These are phyloP conservation scores for Selaginella tamariscina DNA, from an alignment of 75 land plant genomes.

Conservation along the genomic window DNA sequence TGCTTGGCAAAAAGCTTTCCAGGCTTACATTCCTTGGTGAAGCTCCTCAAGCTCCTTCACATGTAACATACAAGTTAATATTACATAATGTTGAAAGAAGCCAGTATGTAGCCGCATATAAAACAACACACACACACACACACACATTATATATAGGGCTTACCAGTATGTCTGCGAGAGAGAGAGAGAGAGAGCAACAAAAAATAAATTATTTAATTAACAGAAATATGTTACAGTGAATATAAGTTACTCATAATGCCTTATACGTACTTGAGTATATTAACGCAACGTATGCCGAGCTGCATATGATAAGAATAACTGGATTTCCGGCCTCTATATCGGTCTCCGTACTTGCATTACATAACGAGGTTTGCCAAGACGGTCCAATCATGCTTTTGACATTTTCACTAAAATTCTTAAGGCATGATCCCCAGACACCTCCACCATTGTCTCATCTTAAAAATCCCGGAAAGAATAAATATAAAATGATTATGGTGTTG, in stretches of 20 bases:
- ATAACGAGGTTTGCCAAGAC: constrained; percentile 52
- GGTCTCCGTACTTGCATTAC: constrained; percentile 28
- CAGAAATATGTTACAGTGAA: neutral
- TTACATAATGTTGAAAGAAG: neutral
- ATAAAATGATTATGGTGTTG: neutral
- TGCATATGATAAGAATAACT: constrained; percentile 50
- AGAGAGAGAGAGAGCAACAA: no score
- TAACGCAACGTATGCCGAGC: constrained; percentile 75
- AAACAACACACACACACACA: no score
- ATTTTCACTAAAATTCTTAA: constrained; percentile 31
- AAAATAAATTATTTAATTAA: no score
- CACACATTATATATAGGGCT: no score
- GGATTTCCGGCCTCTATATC: constrained; percentile 45
- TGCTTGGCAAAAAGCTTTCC: constrained; percentile 92
- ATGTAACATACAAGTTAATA: neutral
- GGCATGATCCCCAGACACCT: constrained; percentile 16
- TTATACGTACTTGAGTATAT: constrained; percentile 54
- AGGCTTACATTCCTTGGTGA: constrained; percentile 64
- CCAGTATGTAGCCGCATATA: no score
- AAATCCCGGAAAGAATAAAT: neutral
- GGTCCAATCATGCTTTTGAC: constrained; percentile 42
- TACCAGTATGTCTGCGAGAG: no score
- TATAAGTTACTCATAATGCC: neutral
- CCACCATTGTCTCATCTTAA: constrained; percentile 22
- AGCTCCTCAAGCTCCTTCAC: constrained; percentile 45